Percentiles rank a stretch among this genome's conserved stretches.
Conservation (phyloP, 164 flowering plant genomes). For the Protea cynaroides region DNA sequence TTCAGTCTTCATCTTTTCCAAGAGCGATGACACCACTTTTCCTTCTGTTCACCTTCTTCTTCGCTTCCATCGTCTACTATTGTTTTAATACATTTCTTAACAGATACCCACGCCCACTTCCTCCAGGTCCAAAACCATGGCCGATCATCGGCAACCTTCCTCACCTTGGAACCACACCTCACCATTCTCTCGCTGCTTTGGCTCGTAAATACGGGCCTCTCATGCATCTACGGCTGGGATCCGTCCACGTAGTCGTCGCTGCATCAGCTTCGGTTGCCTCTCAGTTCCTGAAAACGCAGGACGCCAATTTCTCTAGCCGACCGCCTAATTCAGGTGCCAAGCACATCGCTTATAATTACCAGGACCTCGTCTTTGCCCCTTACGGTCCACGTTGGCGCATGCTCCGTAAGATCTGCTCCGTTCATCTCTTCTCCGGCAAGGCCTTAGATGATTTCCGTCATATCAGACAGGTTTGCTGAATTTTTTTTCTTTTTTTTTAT, state of each 20-base stretch:
- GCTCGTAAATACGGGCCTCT: conserved; percentile 69
- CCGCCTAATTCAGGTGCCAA: conserved; percentile 80
- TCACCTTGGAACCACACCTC: conserved; percentile 67
- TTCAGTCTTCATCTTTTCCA: too few relatives aligned
- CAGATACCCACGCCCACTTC: conserved; percentile 26
- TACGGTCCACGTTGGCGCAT: conserved; percentile 84
- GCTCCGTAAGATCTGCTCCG: conserved; percentile 62
- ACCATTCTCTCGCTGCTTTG: conserved; percentile 57
- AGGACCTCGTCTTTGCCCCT: conserved; percentile 84
- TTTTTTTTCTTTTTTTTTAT: background rate
- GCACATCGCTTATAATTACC: conserved; percentile 68
- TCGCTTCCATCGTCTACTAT: conserved; percentile 15
- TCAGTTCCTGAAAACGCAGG: conserved; percentile 65
- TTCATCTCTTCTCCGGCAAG: conserved; percentile 79
- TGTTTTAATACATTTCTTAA: conserved; percentile 9
- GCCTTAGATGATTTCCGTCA: conserved; percentile 65
- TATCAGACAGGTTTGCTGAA: conserved; percentile 62
- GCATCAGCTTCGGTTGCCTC: conserved; percentile 66
- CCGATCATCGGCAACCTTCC: conserved; percentile 91
- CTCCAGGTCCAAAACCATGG: conserved; percentile 90
- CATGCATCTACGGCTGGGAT: conserved; percentile 65
- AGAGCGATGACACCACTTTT: conserved; percentile 14
- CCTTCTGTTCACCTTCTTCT: conserved; percentile 6
- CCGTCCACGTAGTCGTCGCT: conserved; percentile 69
- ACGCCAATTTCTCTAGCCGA: conserved; percentile 67